phyloP scores from a whole-genome alignment of 108 stramenopile species.

The Chaetoceros muelleri region DNA sequence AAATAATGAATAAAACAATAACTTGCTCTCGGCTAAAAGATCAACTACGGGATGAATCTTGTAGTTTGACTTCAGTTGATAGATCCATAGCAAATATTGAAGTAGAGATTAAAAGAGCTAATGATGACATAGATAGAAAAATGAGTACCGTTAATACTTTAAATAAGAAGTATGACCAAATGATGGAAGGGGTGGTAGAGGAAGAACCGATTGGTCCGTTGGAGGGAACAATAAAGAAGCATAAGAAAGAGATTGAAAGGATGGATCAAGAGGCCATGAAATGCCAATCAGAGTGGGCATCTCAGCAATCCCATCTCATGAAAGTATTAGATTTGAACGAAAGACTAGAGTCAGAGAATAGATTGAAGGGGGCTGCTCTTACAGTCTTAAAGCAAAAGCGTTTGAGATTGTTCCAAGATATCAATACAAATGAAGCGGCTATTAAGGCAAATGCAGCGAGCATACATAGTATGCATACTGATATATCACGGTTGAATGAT shows the following conservation, averaged over 20 bases:
- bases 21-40: conserved; percentile 57
- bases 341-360: conserved; percentile 31
- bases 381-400: conserved; percentile 52
- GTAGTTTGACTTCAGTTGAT: conserved; percentile 35
- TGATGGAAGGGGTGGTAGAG: conserved; percentile 40
- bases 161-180: conserved; percentile 73
- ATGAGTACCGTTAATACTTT: conserved; percentile 58
- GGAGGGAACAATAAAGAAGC: conserved; percentile 62
- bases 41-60: conserved; percentile 21
- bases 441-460: conserved; percentile 32
- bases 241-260: conserved; percentile 47
- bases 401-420: conserved; percentile 37
- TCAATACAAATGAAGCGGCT: conserved; percentile 33
- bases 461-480: conserved; percentile 50
- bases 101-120: conserved; percentile 67
- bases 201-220: conserved; percentile 68
- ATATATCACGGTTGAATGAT: conserved; percentile 60
- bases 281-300: conserved; percentile 59
- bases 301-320: conserved; percentile 55
- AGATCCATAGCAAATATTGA: conserved; percentile 50
- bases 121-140: conserved; percentile 82
- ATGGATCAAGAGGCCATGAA: conserved; percentile 13
- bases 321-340: conserved; percentile 38
- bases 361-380: conserved; percentile 33
- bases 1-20: conserved; percentile 55